Percentiles rank a stretch among this genome's conserved stretches.
phyloP scores from a whole-genome alignment of 331 rosid genomes.

The Rhamnella rubrinervis region DNA sequence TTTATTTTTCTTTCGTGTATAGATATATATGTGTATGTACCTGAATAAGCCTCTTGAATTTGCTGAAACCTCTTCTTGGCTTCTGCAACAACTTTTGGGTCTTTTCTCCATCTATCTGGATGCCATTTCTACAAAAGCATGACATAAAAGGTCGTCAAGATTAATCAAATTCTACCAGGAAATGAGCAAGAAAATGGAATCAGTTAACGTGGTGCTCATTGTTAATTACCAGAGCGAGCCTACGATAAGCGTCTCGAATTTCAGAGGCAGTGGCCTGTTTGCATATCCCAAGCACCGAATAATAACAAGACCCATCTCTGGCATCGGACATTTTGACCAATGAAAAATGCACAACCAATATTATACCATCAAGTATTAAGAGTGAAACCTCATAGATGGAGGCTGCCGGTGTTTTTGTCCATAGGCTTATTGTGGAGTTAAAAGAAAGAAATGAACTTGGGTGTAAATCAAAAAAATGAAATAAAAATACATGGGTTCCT shows the following conservation, averaged over 20 bases:
- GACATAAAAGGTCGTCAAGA: no score
- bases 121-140: constrained; percentile 35
- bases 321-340: no score
- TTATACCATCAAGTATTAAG: no score
- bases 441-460: background rate
- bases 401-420: no score
- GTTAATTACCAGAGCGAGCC: constrained; percentile 34
- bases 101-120: constrained; percentile 38
- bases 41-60: constrained; percentile 48
- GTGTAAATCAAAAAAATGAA: background rate
- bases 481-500: background rate
- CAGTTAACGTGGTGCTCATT: no score
- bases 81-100: constrained; percentile 30
- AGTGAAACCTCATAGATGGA: no score
- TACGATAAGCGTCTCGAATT: constrained; percentile 39
- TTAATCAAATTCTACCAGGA: background rate
- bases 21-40: background rate
- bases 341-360: no score
- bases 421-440: constrained; percentile 1
- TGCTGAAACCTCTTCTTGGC: constrained; percentile 38
- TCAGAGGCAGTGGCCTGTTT: constrained; percentile 29
- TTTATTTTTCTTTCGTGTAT: no score
- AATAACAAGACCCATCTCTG: constrained; percentile 24
- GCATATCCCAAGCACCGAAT: constrained; percentile 33
- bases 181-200: background rate